Base-by-base conservation (phyloP, 2,329 filamentous ascomycete species). In the Fusarium sp. region DNA sequence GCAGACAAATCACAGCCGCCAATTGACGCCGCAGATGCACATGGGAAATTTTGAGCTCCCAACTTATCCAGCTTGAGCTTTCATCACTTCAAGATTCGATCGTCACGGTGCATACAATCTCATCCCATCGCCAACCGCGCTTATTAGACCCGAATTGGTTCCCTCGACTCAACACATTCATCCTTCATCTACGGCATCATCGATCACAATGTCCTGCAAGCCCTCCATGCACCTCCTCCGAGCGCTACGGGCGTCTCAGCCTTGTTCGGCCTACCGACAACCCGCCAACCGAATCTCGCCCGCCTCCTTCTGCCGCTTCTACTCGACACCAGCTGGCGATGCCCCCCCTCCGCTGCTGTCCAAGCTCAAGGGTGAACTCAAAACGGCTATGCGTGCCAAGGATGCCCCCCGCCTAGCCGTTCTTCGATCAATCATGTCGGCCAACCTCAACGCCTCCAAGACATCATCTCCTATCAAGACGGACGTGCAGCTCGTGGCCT, bases 371-470 rank as follows among this genome's bases (percentile, higher is more conserved):
- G 82, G 80, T 72, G 91, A 93, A 75, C 85, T 93, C 70, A 93
- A 93, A 83, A 82, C 85, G 11, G 90, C 91, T 57, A 92, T 93
- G 91, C 87, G 87, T 67, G 86, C 86, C 75, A 92, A 92, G 81
- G 90, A 93, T 79, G 82, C 86, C 29, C 84, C 89, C 29, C 90
- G 92, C 3, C 89, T 95, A 29, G 84, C 88, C 42, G 92, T 94
- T 40, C 87, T 96, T 57, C 92, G 93, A 74, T 82, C 87, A 44
- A 84, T 95, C 70, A 87, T 95, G 72, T 87, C 92, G 35, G 89
- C 92, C 71, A 90, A 92, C 70, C 91, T 92, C 75, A 95, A 95
- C 82, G 91, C 92, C 36, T 92, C 91, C 80, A 95, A 95, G 83
- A 94, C 92, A 16, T 79, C 87, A 42, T 85, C 84, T 42, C 93